Evolutionary conservation across 257 asterid genomes (phyloP).

Genomic region (Solanum neorickii): DNA sequence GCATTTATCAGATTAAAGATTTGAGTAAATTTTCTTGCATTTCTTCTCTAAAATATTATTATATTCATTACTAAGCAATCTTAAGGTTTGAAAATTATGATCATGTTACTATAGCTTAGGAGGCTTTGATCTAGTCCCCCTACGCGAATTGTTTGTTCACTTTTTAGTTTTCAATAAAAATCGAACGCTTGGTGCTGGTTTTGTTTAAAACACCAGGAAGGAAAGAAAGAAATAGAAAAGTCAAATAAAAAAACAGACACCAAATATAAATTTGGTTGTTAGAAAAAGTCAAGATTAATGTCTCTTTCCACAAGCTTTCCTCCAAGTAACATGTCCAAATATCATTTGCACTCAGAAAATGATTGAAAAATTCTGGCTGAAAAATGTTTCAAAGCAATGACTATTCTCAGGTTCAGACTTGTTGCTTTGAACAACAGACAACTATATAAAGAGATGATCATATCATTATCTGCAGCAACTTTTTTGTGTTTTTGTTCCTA

Average conservation of each 20-base stretch:
- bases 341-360: not conserved
- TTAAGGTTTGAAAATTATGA: not conserved
- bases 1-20: not conserved
- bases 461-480: not conserved
- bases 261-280: not conserved
- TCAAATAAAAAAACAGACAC: not conserved
- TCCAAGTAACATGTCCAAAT: not conserved
- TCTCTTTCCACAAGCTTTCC: not conserved
- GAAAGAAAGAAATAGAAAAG: not conserved
- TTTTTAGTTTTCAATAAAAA: not conserved
- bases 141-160: not conserved
- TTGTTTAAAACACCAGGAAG: constrained; percentile 15
- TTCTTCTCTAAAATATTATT: not conserved
- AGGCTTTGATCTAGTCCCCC: not conserved
- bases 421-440: not conserved
- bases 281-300: not conserved
- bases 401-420: not conserved
- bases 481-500: rapidly evolving
- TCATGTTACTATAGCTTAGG: not conserved
- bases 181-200: not conserved
- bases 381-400: not conserved
- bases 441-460: not conserved
- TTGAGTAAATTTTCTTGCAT: not conserved
- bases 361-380: not conserved
- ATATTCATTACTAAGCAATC: not conserved